Base-by-base conservation (phyloP, 1,284 basidiomycete species). In the Cutaneotrichosporon sp. region DNA sequence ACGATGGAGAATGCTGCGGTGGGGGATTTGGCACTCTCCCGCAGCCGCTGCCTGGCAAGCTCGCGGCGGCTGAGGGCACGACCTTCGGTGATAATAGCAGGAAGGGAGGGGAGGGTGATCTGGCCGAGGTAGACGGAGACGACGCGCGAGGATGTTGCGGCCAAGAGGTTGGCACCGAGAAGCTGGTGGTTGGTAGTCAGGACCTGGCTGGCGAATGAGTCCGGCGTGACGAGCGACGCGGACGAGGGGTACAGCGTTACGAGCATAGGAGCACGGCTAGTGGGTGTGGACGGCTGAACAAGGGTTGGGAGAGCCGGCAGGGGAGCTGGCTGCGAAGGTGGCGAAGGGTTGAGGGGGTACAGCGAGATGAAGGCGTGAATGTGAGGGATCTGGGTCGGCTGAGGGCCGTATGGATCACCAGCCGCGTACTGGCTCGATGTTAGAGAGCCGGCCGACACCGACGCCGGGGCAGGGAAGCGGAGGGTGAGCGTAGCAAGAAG, bases 281-380 rank as follows among this genome's bases (percentile, higher is more conserved):
- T 41, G 4, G 49, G 12, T 10, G 56, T 56, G 2, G n/a, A n/a
- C n/a, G 69, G 61, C 3, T 61, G 44, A 10, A 75, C 54, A 11
- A 75, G 63, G 0, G 70, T 67, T 0, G 72, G 72, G 3, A 75
- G 61, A 2, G 72, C 72, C 0, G 72, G 72, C 0, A 75, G 63
- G 4, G 67, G 64, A 9, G 61, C 61, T 0, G 69, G 69, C 49
- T 72, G 71, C 24, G 56, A 58, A 0, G 69, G 67, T 14, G 66
- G 69, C 9, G 54, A 60, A 17, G 68, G 67, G 51, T 68, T 64
- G n/a, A 70, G 66, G 0, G 72, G 66, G 57, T 75, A 73, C 8
- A 72, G 63, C 12, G 71, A 72, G 34, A 74, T 49, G 57, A 70
- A 73, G 3, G 73, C 66, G 56, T 74, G 67, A 42, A 74, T 68